A percentile compares a stretch with the other conserved stretches of the same genome.
Conservation (phyloP, 164 flowering plant genomes). For the Liquidambar formosana region DNA sequence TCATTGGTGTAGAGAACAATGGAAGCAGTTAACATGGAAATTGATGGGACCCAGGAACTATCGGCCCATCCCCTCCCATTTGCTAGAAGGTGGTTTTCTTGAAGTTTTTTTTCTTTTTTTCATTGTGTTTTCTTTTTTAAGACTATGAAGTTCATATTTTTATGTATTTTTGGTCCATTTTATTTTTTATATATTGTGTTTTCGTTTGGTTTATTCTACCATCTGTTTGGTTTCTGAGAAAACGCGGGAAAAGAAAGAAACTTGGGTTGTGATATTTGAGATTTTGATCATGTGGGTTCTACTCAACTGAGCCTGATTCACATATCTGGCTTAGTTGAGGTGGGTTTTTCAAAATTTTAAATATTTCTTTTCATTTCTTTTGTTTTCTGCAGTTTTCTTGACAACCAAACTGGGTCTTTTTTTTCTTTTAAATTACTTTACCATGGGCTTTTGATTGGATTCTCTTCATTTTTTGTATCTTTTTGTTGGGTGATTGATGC, state of each 20-base stretch:
- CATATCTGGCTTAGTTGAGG: neutral
- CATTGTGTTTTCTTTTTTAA: too few species aligned
- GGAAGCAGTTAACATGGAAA: slow-evolving; percentile 23
- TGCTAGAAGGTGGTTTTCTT: slow-evolving; percentile 30
- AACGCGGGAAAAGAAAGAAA: neutral
- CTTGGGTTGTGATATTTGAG: neutral
- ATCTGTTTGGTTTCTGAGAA: slow-evolving; percentile 5
- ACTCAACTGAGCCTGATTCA: neutral
- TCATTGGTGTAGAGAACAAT: neutral
- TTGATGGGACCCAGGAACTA: slow-evolving; percentile 1
- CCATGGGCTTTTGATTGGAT: too few species aligned
- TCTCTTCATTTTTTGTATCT: neutral
- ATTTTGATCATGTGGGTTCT: neutral
- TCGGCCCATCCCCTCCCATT: slow-evolving; percentile 31
- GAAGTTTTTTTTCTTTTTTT: neutral
- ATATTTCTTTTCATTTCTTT: too few species aligned
- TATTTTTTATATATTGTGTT: too few species aligned
- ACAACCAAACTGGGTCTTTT: too few species aligned
- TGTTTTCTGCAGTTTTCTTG: neutral
- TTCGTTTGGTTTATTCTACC: too few species aligned
- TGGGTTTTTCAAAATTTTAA: too few species aligned
- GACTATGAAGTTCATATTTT: too few species aligned
- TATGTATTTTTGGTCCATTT: too few species aligned
- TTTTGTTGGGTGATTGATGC: slow-evolving; percentile 5
- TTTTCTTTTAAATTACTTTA: too few species aligned